A percentile compares a stretch with the other conserved stretches of the same genome.
Evolutionary conservation across 2,329 filamentous ascomycete genomes (phyloP).

Genomic region (Colletotrichum cordylinicola): DNA sequence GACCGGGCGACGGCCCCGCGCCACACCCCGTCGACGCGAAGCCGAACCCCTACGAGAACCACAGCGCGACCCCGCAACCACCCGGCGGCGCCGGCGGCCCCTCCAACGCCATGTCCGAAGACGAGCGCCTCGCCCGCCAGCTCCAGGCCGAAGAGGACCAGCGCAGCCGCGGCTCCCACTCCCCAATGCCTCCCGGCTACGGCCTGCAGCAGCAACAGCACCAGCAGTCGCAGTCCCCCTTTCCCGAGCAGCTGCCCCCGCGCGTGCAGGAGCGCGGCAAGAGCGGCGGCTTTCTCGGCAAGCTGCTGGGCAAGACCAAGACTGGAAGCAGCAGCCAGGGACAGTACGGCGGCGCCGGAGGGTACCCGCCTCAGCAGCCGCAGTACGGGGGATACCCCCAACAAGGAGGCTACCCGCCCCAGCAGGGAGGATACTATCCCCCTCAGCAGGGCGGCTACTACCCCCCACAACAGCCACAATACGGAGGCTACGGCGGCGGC

Average conservation of each 20-base stretch:
- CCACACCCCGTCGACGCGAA: slow-evolving; percentile 61
- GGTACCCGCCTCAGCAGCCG: slow-evolving; percentile 26
- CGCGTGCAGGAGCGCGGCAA: slow-evolving; percentile 39
- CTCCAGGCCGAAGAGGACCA: slow-evolving; percentile 85
- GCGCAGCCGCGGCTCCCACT: slow-evolving; percentile 41
- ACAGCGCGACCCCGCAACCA: slow-evolving; percentile 30
- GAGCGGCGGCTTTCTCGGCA: slow-evolving; percentile 53
- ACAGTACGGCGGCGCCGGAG: slow-evolving; percentile 37
- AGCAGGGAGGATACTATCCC: slow-evolving; percentile 37
- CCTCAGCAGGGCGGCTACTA: slow-evolving; percentile 34
- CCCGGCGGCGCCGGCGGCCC: slow-evolving; percentile 34
- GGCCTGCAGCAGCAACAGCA: slow-evolving; percentile 22
- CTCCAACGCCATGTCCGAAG: slow-evolving; percentile 57
- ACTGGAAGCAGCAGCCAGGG: slow-evolving; percentile 34
- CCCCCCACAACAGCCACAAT: slow-evolving; percentile 31
- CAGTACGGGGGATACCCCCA: slow-evolving; percentile 30
- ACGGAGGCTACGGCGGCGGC: slow-evolving; percentile 31
- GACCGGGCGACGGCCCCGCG: slow-evolving; percentile 42
- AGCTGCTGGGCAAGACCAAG: slow-evolving; percentile 56
- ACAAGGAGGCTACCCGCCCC: slow-evolving; percentile 32
- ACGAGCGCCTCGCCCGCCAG: slow-evolving; percentile 76
- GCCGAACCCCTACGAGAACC: slow-evolving; percentile 54
- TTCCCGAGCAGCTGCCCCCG: slow-evolving; percentile 48
- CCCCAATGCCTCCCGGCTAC: slow-evolving; percentile 31
- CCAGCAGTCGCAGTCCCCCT: slow-evolving; percentile 33